Conservation (phyloP, 176 grass and related monocot species). For the Oryza punctata region DNA sequence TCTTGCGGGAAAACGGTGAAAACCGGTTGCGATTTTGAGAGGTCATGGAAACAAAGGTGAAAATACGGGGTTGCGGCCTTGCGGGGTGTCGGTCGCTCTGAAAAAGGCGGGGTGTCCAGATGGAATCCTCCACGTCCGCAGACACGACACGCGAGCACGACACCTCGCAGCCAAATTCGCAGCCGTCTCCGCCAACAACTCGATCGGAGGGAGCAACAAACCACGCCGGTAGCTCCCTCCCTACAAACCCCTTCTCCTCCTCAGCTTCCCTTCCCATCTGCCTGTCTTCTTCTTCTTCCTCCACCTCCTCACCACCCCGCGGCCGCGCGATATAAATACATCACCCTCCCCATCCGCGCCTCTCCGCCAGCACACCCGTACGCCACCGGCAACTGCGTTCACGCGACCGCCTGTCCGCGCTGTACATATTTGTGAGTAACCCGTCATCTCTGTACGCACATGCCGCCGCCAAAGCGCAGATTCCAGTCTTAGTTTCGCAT, state of each 20-base stretch:
- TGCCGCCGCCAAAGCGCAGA: neutral
- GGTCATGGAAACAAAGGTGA: no score
- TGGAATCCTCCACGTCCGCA: constrained; percentile 16
- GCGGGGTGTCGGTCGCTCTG: neutral
- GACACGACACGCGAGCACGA: constrained; percentile 17
- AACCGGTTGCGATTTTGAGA: neutral
- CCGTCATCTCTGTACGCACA: neutral
- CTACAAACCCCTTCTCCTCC: neutral
- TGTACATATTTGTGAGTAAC: neutral
- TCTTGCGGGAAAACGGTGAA: neutral
- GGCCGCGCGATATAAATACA: neutral
- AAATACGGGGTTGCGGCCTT: no score
- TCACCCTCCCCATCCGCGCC: neutral
- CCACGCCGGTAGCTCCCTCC: neutral
- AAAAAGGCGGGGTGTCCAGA: neutral
- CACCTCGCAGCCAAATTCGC: neutral
- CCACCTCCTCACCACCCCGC: neutral
- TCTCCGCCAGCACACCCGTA: neutral
- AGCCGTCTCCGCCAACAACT: constrained; percentile 34
- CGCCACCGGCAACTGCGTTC: neutral
- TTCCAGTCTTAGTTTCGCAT: neutral
- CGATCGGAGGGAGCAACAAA: neutral
- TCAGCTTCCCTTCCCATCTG: neutral
- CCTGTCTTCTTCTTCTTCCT: neutral
- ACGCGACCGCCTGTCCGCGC: neutral